A percentile compares a stretch with the other conserved stretches of the same genome.
Evolutionary conservation across 2,329 filamentous ascomycete species (phyloP).

Genomic region (Thielaviopsis ethacetica): DNA sequence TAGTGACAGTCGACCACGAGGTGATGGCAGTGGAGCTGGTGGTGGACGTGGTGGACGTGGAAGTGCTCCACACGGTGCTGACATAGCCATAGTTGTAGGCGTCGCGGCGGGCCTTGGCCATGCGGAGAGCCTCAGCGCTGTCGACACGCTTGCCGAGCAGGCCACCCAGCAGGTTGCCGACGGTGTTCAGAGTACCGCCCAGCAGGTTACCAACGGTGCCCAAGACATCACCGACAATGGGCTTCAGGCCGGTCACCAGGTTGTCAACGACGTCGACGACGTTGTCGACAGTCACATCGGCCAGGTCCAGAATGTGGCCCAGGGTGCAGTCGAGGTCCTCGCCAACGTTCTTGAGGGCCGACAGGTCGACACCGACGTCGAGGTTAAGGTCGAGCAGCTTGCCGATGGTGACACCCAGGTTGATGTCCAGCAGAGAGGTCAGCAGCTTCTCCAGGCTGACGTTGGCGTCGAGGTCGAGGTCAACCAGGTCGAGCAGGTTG

Average conservation of each 20-base stretch:
- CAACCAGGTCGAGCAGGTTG: constrained; percentile 3
- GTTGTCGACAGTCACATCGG: background rate
- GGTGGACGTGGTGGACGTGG: background rate
- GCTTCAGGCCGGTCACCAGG: constrained; percentile 3
- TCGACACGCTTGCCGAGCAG: constrained; percentile 9
- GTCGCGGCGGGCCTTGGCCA: constrained; percentile 2
- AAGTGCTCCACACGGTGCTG: background rate
- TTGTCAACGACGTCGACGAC: constrained; percentile 1
- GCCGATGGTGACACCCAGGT: constrained; percentile 6
- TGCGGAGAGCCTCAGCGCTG: background rate
- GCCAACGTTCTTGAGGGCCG: background rate
- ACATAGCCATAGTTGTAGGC: background rate
- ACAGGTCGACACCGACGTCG: background rate
- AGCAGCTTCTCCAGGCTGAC: constrained; percentile 9
- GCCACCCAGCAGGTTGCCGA: constrained; percentile 1
- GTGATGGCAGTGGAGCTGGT: background rate
- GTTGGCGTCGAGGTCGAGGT: constrained; percentile 1
- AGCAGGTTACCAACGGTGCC: background rate
- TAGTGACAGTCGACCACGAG: background rate
- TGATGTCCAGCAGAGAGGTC: constrained; percentile 8
- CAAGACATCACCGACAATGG: constrained; percentile 4
- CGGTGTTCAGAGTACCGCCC: constrained; percentile 1
- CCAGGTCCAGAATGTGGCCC: constrained; percentile 6
- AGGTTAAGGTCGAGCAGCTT: constrained; percentile 7
- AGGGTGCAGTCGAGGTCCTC: constrained; percentile 1